Percentiles rank a stretch among this genome's conserved stretches.
These are phyloP conservation scores for Allium cepa DNA, from an alignment of 106 monocot genomes.

Conservation along the genomic window DNA sequence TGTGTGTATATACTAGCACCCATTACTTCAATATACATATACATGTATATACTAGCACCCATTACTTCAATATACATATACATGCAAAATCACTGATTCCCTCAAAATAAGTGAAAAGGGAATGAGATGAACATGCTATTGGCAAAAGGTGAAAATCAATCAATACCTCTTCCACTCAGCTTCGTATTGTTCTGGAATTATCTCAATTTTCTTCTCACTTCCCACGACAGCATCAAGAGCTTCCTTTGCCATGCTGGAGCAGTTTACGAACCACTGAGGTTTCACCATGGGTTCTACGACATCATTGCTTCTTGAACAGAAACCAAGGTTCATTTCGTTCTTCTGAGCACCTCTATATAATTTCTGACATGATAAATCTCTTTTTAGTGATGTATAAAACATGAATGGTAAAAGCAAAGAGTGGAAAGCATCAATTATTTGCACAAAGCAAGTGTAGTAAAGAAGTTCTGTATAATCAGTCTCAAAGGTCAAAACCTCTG, in stretches of 20 bases:
- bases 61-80: too few species aligned
- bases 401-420: too few species aligned
- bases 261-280: slow-evolving; percentile 95
- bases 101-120: neutral
- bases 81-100: neutral
- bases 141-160: neutral
- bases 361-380: slow-evolving; percentile 36
- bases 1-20: too few species aligned
- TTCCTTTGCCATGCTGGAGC: slow-evolving; percentile 68
- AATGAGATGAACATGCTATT: neutral
- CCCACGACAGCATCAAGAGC: slow-evolving; percentile 78
- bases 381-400: neutral
- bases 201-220: slow-evolving; percentile 69
- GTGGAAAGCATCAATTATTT: too few species aligned
- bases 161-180: slow-evolving; percentile 80
- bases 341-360: slow-evolving; percentile 70
- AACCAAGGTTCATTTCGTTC: slow-evolving; percentile 87
- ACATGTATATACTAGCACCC: too few species aligned
- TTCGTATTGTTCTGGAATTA: slow-evolving; percentile 87
- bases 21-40: too few species aligned
- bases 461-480: too few species aligned
- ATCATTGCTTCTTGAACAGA: slow-evolving; percentile 93
- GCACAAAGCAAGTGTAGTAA: too few species aligned
- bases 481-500: too few species aligned
- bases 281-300: slow-evolving; percentile 96